A percentile compares a stretch with the other conserved stretches of the same genome.
Evolutionary conservation across 441 rosid genomes (phyloP).

Genomic region (Flueggea neowawraea): DNA sequence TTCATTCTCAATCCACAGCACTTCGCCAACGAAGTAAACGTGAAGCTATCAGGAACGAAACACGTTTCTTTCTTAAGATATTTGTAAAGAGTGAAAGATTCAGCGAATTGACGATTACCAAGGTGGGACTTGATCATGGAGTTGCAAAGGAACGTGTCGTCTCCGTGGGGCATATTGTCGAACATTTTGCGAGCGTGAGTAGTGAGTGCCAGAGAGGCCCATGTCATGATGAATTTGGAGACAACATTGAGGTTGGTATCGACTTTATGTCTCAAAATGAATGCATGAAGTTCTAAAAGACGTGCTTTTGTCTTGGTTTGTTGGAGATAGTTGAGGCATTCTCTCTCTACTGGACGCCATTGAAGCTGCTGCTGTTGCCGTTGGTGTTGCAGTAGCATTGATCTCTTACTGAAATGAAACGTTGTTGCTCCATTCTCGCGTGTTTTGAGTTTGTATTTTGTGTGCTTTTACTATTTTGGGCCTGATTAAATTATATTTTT

Average conservation of each 20-base stretch:
- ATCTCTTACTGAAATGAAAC: too few relatives aligned
- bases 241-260: slow-evolving; percentile 52
- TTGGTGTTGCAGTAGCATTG: too few relatives aligned
- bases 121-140: slow-evolving; percentile 63
- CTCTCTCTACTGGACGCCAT: slow-evolving; percentile 55
- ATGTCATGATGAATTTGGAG: slow-evolving; percentile 46
- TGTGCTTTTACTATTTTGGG: too few relatives aligned
- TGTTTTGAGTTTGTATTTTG: too few relatives aligned
- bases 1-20: slow-evolving; percentile 39
- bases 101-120: slow-evolving; percentile 27
- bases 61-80: slow-evolving; percentile 38
- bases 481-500: too few relatives aligned
- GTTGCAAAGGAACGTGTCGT: slow-evolving; percentile 59
- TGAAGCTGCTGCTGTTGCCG: slow-evolving; percentile 8
- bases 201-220: slow-evolving; percentile 27
- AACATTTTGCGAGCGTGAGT: slow-evolving; percentile 54
- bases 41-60: slow-evolving; percentile 58
- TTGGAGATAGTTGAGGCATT: slow-evolving; percentile 53
- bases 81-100: slow-evolving; percentile 46
- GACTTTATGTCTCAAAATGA: slow-evolving; percentile 54
- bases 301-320: slow-evolving; percentile 23
- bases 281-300: slow-evolving; percentile 60
- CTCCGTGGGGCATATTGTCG: slow-evolving; percentile 43
- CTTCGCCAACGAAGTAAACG: slow-evolving; percentile 55
- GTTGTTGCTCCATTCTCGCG: too few relatives aligned